phyloP scores from a whole-genome alignment of 106 monocot species.

The Amphibolis antarctica region DNA sequence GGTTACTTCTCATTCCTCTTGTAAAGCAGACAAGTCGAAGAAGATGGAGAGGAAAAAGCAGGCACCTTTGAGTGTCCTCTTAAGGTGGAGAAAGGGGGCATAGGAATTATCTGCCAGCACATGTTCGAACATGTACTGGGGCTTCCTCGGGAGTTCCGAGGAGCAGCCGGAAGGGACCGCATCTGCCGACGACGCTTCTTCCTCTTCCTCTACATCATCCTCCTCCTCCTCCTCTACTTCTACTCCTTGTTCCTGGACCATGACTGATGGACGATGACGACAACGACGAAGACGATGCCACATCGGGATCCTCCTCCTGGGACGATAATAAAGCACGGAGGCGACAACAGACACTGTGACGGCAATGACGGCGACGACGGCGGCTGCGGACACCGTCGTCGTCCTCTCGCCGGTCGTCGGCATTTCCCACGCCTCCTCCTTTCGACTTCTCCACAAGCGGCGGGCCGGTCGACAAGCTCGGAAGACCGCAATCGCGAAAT shows the following conservation, averaged over 20 bases:
- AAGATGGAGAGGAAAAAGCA: too few species aligned
- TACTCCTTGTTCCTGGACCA: not conserved
- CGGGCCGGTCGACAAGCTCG: too few species aligned
- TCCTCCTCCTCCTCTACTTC: constrained; percentile 4
- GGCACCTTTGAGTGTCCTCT: constrained; percentile 1
- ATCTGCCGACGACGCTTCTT: not conserved
- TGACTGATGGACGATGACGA: not conserved
- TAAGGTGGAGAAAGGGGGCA: constrained; percentile 20
- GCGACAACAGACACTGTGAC: not conserved
- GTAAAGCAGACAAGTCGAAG: too few species aligned
- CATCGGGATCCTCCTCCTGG: not conserved
- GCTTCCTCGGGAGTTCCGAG: constrained; percentile 20
- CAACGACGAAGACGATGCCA: not conserved
- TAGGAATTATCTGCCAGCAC: constrained; percentile 30
- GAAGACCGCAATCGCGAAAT: too few species aligned
- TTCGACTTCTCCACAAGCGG: too few species aligned
- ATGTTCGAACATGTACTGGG: constrained; percentile 20
- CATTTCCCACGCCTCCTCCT: not conserved
- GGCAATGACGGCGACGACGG: not conserved
- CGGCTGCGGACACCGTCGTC: not conserved
- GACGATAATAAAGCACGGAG: too few species aligned
- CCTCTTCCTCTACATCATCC: constrained; percentile 1
- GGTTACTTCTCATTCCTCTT: not conserved
- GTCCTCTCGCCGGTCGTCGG: too few species aligned
- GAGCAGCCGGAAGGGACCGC: not conserved